Base-by-base conservation (phyloP, 1,139 yeast genomes). In the Sugiyamaella castrensis region DNA sequence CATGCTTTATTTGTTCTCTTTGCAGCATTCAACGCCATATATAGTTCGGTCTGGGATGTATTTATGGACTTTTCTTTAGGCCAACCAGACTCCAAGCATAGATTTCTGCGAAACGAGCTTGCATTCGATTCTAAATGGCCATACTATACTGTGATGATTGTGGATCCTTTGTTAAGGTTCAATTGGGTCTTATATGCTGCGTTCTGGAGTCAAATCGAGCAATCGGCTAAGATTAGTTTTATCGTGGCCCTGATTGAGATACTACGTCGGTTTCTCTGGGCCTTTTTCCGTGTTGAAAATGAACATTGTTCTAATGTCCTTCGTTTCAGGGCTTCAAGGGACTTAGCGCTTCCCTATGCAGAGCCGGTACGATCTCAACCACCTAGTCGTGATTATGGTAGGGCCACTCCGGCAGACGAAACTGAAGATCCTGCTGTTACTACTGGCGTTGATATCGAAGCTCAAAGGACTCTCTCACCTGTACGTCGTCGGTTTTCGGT, bases 31-130 rank as follows among this genome's bases (percentile, higher is more conserved):
- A 91, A 92, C 64, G 82, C 97, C 0, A 51, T 84, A 0, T 80
- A 78, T 61, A 76, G 89, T 28, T 68, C 87, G 0, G 58, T 82
- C 10, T 92, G 98, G 98, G 98, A 92, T 68, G 70, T 94, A 9
- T 72, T 88, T 33, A 88, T 92, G 96, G 98, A 92, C 72, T 94
- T 96, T 91, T 89, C 97, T 1, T 72, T 92, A 58, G 71, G 86
- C 51, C 96, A 89, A 64, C 40, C 53, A 9, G 77, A 75, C 8
- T 78, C 89, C 6, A 75, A 76, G 57, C 71, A 85, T 62, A 71
- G 71, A 51, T 69, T 82, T 42, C 72, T 92, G 50, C 75, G 98
- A 57, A 83, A 87, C 57, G 84, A 87, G 59, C 72, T 91, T 42
- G 82, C 82, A 43, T 84, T 74, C 63, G 75, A 77, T 32, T 69